Evolutionary conservation across 257 asterid genomes (phyloP).

Genomic region (Plantago elongata): DNA sequence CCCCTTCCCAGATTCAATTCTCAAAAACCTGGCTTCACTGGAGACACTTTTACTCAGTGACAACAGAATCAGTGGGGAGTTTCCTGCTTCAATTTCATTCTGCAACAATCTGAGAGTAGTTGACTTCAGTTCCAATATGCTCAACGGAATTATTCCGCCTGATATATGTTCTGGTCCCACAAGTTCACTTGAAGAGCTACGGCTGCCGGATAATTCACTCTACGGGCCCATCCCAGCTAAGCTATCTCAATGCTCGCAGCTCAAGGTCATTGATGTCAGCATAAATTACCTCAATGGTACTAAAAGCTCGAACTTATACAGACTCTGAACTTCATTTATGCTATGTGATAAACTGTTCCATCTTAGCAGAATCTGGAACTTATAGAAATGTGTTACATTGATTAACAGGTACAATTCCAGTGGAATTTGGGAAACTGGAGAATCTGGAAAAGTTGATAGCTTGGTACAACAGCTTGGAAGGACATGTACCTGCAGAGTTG

Average conservation of each 20-base stretch:
- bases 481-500: constrained; percentile 64
- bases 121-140: constrained; percentile 74
- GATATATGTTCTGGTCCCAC: constrained; percentile 63
- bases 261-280: constrained; percentile 80
- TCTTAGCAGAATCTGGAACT: too few relatives aligned
- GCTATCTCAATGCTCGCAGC: constrained; percentile 55
- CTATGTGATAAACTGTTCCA: too few relatives aligned
- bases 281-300: constrained; percentile 68
- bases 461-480: constrained; percentile 83
- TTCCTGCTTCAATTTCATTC: constrained; percentile 71
- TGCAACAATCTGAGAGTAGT: constrained; percentile 58
- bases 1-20: constrained; percentile 64
- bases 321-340: too few relatives aligned
- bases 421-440: constrained; percentile 62
- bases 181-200: constrained; percentile 65
- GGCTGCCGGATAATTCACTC: constrained; percentile 70
- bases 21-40: constrained; percentile 46
- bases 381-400: too few relatives aligned
- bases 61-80: constrained; percentile 54
- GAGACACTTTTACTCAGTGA: constrained; percentile 57
- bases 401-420: constrained; percentile 42
- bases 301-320: too few relatives aligned
- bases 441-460: constrained; percentile 88
- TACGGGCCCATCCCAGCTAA: constrained; percentile 65
- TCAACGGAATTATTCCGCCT: constrained; percentile 63